A percentile compares a stretch with the other conserved stretches of the same genome.
These are phyloP conservation scores for Scalesia atractyloides DNA, from an alignment of 129 eudicot genomes.

Conservation along the genomic window DNA sequence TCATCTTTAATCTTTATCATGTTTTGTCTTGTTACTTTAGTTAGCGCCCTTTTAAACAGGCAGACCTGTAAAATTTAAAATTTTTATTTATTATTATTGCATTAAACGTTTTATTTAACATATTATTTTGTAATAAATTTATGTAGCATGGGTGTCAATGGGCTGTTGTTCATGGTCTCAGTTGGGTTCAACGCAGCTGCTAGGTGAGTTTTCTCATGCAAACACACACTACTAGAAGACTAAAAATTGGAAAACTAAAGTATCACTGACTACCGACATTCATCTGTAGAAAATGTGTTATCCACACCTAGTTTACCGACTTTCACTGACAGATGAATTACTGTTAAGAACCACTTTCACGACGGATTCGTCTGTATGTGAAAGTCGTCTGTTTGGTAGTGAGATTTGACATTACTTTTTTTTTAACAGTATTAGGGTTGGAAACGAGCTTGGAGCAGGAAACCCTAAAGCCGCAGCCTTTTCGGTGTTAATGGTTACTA, in stretches of 20 bases:
- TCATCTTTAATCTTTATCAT: background rate
- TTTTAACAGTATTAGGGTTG: slow-evolving; percentile 68
- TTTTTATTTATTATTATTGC: background rate
- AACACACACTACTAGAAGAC: too few relatives aligned
- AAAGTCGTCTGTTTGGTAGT: too few relatives aligned
- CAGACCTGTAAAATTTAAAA: background rate
- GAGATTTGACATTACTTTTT: background rate
- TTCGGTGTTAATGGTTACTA: slow-evolving; percentile 63
- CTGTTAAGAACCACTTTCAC: too few relatives aligned
- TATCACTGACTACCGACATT: too few relatives aligned
- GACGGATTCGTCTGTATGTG: too few relatives aligned
- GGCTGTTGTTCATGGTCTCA: slow-evolving; percentile 63
- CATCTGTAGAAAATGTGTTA: too few relatives aligned
- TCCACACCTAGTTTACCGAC: too few relatives aligned
- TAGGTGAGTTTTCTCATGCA: slow-evolving; percentile 36
- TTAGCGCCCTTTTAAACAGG: background rate
- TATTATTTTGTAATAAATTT: background rate
- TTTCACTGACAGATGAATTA: too few relatives aligned
- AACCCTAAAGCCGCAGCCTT: slow-evolving; percentile 81
- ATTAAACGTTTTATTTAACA: background rate
- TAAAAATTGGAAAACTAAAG: too few relatives aligned
- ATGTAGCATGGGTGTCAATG: slow-evolving; percentile 64
- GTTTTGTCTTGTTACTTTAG: background rate
- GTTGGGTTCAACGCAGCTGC: slow-evolving; percentile 92
- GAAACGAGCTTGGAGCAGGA: slow-evolving; percentile 93